Base-by-base conservation (phyloP, 352 stramenopile genomes). In the Sclerospora graminicola region DNA sequence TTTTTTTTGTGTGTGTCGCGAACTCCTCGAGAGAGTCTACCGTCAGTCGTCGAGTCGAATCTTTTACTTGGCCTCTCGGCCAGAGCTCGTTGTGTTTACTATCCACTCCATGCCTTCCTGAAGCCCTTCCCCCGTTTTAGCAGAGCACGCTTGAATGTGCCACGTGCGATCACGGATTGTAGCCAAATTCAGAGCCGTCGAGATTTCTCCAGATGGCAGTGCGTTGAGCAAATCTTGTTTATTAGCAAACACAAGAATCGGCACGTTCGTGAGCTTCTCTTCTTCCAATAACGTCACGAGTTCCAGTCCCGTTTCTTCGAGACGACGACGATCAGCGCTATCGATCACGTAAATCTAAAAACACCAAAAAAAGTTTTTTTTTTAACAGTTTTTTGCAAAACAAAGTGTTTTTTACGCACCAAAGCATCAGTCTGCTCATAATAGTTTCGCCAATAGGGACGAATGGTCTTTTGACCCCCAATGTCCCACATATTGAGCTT, bases 401-500 rank as follows among this genome's bases (percentile, higher is more conserved):
- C n/a, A n/a, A n/a, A n/a, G n/a, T n/a, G n/a, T n/a, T n/a, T n/a
- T n/a, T n/a, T n/a, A n/a, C n/a, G n/a, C n/a, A n/a, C n/a, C n/a
- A n/a, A n/a, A n/a, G n/a, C n/a, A n/a, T n/a, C n/a, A n/a, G n/a
- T n/a, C n/a, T n/a, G n/a, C n/a, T n/a, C n/a, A n/a, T n/a, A n/a
- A n/a, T n/a, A n/a, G n/a, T n/a, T n/a, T n/a, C n/a, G 73, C 96
- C 96, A 99, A 76, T 99, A 99, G 0, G 95, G 89, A 14, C 95
- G 88, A 44, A 99, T 99, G 21, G 95, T 98, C 51, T 97, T 96
- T 77, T 99, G 96, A 18, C 96, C 96, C 34, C 96, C 96, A 38
- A 99, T 95, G 68, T 99, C 95, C 94, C 94, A 98, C 52, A 98
- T 93, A 63, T 98, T 97, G 44, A 98, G 82, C 69, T 97, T 97